Base-by-base conservation (phyloP, 306 rosid genomes). In the Sophora flavescens region DNA sequence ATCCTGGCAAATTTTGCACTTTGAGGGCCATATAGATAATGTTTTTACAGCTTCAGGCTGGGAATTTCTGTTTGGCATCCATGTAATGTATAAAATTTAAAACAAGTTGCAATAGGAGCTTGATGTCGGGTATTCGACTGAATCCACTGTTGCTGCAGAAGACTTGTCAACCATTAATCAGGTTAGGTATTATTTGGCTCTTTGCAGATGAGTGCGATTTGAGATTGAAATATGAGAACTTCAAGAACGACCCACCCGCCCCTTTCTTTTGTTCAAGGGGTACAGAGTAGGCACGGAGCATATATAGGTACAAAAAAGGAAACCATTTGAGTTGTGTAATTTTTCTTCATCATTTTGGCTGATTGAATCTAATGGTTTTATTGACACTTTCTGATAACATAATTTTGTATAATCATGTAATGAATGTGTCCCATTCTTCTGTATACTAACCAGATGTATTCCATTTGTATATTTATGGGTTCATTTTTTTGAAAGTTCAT, bases 371-470 rank as follows among this genome's bases (percentile, higher is more conserved):
- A 63, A 79, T 53, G 78, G 70, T 68, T 52, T 85, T 75, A 50
- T 66, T 59, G 78, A 79, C 78, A 51, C 50, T 57, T 41, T 15
- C 81, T 15, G 70, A 75, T 58, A 50, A 66, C 63, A 68, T 61
- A 36, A 22, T 76, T 70, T 65, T 78, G 86, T 82, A 85, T 56
- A 66, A 79, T 75, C 72, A n/a, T 74, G 82, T 78, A 68, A 78
- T 45, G 74, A 74, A 78, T 62, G 68, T 16, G 68, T 16, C 74
- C 65, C 70, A 64, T 85, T 82, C 82, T 67, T 79, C 72, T 85
- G 80, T 85, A 85, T 71, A 79, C 84, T 77, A 76, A 28, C 63
- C 63, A 6, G 38, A 35, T 74, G 47, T 36, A 51, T 59, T 63
- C 73, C 73, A 52, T 63, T 47, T 76, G 82, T 71, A 80, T 70